Conservation (phyloP, 352 stramenopile species). For the Pythium chondricola region DNA sequence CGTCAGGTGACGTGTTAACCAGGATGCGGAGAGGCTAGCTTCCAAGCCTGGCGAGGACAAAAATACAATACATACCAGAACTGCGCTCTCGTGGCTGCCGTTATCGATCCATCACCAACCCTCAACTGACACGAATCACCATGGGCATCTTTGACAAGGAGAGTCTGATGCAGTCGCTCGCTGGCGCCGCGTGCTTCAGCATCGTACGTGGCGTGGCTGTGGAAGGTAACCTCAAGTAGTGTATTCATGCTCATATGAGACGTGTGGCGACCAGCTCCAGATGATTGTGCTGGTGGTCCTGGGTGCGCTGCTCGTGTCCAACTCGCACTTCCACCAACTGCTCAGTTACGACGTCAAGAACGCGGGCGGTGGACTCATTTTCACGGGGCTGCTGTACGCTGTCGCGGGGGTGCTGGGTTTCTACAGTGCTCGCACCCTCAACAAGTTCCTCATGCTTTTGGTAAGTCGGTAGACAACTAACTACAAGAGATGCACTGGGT, state of each 20-base stretch:
- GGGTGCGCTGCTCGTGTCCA: constrained; percentile 37
- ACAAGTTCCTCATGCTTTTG: constrained; percentile 71
- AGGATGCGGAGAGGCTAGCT: too few relatives aligned
- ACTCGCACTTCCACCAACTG: constrained; percentile 58
- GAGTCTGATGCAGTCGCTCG: constrained; percentile 56
- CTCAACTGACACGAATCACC: background rate
- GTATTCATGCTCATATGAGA: background rate
- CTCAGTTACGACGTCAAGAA: constrained; percentile 44
- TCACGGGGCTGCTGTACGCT: constrained; percentile 53
- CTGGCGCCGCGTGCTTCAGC: constrained; percentile 51
- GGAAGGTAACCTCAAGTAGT: background rate
- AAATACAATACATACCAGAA: too few relatives aligned
- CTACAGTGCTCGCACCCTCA: constrained; percentile 49
- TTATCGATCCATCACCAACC: background rate
- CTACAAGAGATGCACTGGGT: too few relatives aligned
- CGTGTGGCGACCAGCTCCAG: constrained; percentile 26
- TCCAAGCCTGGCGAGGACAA: background rate
- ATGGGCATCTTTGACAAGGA: constrained; percentile 54
- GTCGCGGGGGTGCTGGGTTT: constrained; percentile 39
- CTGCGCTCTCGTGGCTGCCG: background rate
- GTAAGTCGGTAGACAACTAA: constrained; percentile 13
- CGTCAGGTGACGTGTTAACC: too few relatives aligned
- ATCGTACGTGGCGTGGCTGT: constrained; percentile 23
- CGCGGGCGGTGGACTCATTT: constrained; percentile 58
- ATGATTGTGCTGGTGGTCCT: constrained; percentile 46